phyloP scores from a whole-genome alignment of 164 flowering plant genomes.

The Vitis rupestris region DNA sequence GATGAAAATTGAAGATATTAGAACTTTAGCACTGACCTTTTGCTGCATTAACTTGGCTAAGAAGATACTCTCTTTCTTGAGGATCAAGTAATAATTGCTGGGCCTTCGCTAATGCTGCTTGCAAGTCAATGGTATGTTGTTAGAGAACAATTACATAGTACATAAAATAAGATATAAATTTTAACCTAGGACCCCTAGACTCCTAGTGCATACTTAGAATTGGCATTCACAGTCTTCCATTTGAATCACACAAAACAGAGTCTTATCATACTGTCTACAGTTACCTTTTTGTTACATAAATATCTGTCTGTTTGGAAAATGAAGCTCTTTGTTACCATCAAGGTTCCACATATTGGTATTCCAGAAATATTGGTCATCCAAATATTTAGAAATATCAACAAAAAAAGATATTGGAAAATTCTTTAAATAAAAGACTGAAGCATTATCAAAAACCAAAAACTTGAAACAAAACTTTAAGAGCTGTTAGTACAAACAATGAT shows the following conservation, averaged over 20 bases:
- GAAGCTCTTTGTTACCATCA: too few relatives aligned
- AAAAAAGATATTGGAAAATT: too few relatives aligned
- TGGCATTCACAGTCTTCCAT: neutral
- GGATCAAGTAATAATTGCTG: slow-evolving; percentile 85
- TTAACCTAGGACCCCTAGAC: neutral
- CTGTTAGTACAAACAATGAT: too few relatives aligned
- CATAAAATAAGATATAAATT: neutral
- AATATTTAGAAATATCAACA: too few relatives aligned
- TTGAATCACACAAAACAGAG: neutral
- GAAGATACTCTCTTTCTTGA: slow-evolving; percentile 89
- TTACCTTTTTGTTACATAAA: too few relatives aligned
- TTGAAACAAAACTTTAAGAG: too few relatives aligned
- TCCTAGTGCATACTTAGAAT: neutral
- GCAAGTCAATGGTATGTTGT: slow-evolving; percentile 7
- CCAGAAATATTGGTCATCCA: too few relatives aligned
- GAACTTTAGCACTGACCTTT: slow-evolving; percentile 55
- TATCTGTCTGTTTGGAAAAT: too few relatives aligned
- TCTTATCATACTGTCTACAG: too few relatives aligned
- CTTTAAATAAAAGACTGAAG: too few relatives aligned
- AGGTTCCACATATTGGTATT: too few relatives aligned
- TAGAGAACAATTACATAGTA: neutral
- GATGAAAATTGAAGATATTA: neutral
- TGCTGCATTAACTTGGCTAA: slow-evolving; percentile 83
- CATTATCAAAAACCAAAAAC: too few relatives aligned
- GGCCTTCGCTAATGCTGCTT: slow-evolving; percentile 94